Evolutionary conservation across 148 eudicot genomes (phyloP), one percentile per base, ranked within the genome.

Genomic region (Pouteria glomerata): DNA sequence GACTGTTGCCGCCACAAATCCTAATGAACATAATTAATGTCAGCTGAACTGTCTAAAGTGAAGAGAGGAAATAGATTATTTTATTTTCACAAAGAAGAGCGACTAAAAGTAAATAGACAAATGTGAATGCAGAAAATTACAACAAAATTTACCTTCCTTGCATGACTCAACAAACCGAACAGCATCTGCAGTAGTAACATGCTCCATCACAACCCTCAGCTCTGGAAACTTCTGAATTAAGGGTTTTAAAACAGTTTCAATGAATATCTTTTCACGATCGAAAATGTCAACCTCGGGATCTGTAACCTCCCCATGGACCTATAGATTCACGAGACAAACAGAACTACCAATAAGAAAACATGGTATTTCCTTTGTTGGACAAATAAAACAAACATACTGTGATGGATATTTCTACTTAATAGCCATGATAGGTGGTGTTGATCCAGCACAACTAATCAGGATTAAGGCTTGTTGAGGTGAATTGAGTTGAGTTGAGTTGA

Each of bases 261-360:
- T 90, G 78, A 85, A 96, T 41, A 85, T 85, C 81, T 85, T 95
- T 78, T 96, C 99, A 58, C 96, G 94, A 80, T 96, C 99, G 77
- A 96, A 96, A 52, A 96, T 75, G 74, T 96, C 99, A 68, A 92
- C 84, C 55, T 79, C 80, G 41, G 90, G 88, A 80, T 87, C 88
- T 19, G 99, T 88, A 63, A 96, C 99, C 78, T 96, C 97, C 66
- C 99, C 99, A 79, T 96, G 99, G 60, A 96, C 99, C 97, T 95
- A 83, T 35, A 71, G 63, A 76, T n/a, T 57, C 47, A 66, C 27
- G 58, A 57, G 27, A 1, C n/a, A 16, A 41, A 45, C 41, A 48
- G 26, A 56, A 35, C 67, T 26, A 21, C 14, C 1, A 10, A 42
- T 8, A 7, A 65, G 42, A 56, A 29, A 44, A 31, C 15, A 19